Evolutionary conservation across 192 early-diverging fungal species (phyloP).

Genomic region (Kickxella alabastrina): DNA sequence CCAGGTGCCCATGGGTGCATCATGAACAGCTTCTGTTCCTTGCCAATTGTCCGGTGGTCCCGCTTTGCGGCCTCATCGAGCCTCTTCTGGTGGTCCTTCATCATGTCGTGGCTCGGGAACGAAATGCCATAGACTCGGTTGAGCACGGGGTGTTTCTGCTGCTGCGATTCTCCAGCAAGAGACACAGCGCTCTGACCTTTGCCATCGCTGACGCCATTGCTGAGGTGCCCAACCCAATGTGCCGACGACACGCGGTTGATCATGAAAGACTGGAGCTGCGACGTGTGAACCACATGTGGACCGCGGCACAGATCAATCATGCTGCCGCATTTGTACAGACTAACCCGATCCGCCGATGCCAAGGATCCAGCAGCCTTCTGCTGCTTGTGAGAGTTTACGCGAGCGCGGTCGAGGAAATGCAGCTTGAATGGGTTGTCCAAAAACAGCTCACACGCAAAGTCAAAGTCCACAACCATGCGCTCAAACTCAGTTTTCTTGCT

Average conservation of each 20-base stretch:
- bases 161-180: background rate
- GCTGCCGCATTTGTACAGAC: conserved; percentile 64
- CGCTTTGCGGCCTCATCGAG: conserved; percentile 54
- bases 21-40: conserved; percentile 67
- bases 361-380: background rate
- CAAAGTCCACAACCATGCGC: conserved; percentile 58
- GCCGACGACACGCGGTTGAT: conserved; percentile 58
- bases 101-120: conserved; percentile 54
- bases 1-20: conserved; percentile 66
- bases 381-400: background rate
- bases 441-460: conserved; percentile 63
- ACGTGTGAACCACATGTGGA: conserved; percentile 70
- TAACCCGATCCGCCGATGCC: conserved; percentile 36
- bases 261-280: conserved; percentile 55
- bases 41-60: conserved; percentile 68
- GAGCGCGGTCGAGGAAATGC: conserved; percentile 52
- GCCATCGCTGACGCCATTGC: background rate
- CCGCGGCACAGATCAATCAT: conserved; percentile 79
- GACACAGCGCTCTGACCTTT: background rate
- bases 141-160: conserved; percentile 54
- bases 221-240: conserved; percentile 54
- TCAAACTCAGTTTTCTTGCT: conserved; percentile 59
- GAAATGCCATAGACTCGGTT: conserved; percentile 73
- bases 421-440: conserved; percentile 73
- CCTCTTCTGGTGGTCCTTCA: conserved; percentile 54